These are phyloP conservation scores for Lipomyces mesembrius DNA, from an alignment of 805 yeast genomes.

Conservation along the genomic window DNA sequence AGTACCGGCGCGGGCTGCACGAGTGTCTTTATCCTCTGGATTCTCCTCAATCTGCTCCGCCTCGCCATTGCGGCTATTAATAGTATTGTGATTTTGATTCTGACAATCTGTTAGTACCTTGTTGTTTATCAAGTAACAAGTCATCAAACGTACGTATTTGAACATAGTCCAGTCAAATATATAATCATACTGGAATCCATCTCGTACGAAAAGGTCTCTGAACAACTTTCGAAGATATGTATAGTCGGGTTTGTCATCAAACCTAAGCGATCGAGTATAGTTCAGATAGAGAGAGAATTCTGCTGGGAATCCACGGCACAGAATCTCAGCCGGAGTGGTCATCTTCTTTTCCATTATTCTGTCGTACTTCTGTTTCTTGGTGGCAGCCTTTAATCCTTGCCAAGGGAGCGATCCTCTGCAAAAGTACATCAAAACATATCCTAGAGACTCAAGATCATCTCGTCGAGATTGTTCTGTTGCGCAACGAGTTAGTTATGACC, in stretches of 20 bases:
- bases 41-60: slow-evolving; percentile 12
- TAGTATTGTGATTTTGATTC: not conserved
- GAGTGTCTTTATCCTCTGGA: slow-evolving; percentile 16
- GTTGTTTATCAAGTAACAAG: too few species aligned
- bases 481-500: not conserved
- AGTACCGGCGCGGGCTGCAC: slow-evolving; percentile 15
- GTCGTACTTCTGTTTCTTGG: slow-evolving; percentile 96
- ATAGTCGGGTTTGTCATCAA: slow-evolving; percentile 97
- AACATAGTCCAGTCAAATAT: slow-evolving; percentile 96
- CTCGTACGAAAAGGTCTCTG: slow-evolving; percentile 84
- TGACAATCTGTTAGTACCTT: not conserved
- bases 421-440: slow-evolving; percentile 91
- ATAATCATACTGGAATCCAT: slow-evolving; percentile 89
- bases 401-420: slow-evolving; percentile 96
- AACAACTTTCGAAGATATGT: slow-evolving; percentile 83
- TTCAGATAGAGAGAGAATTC: slow-evolving; percentile 87
- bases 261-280: slow-evolving; percentile 86
- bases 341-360: slow-evolving; percentile 93
- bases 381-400: slow-evolving; percentile 97
- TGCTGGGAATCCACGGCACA: slow-evolving; percentile 88
- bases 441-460: slow-evolving; percentile 93
- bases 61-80: slow-evolving; percentile 10
- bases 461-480: slow-evolving; percentile 83
- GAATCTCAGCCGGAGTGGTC: slow-evolving; percentile 81
- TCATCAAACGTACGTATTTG: slow-evolving; percentile 47